A percentile compares a stretch with the other conserved stretches of the same genome.
Evolutionary conservation across 2,329 filamentous ascomycete species (phyloP).

Genomic region (Arthrobotrys musiformis): DNA sequence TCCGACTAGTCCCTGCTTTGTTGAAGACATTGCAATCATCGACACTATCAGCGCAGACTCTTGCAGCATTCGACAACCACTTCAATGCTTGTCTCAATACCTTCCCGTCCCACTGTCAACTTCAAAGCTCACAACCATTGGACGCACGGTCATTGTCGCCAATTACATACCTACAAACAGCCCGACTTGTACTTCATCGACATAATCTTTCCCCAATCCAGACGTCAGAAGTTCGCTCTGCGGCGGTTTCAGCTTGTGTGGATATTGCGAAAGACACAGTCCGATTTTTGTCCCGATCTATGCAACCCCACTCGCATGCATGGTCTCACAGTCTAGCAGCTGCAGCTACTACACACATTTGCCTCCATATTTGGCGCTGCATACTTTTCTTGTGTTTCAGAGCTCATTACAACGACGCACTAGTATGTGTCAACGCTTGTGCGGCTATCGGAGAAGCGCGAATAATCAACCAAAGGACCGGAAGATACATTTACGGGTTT

Average conservation of each 20-base stretch:
- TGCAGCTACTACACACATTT: slow-evolving; percentile 78
- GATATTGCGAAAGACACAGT: slow-evolving; percentile 81
- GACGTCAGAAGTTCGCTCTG: slow-evolving; percentile 72
- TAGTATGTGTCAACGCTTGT: slow-evolving; percentile 77
- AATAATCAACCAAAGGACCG: slow-evolving; percentile 79
- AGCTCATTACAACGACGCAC: slow-evolving; percentile 77
- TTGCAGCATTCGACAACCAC: slow-evolving; percentile 83
- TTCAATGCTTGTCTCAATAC: slow-evolving; percentile 78
- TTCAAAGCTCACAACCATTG: slow-evolving; percentile 73
- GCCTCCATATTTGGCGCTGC: slow-evolving; percentile 87
- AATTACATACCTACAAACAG: slow-evolving; percentile 80
- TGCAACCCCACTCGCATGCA: slow-evolving; percentile 65
- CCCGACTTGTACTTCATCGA: slow-evolving; percentile 84
- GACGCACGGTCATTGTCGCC: slow-evolving; percentile 80
- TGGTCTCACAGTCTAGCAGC: slow-evolving; percentile 72
- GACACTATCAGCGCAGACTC: slow-evolving; percentile 72
- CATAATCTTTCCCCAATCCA: slow-evolving; percentile 84
- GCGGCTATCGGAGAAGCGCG: slow-evolving; percentile 76
- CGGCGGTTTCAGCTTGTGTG: slow-evolving; percentile 81
- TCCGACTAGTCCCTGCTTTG: slow-evolving; percentile 79
- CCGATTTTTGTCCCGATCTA: slow-evolving; percentile 75
- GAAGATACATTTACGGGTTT: slow-evolving; percentile 85
- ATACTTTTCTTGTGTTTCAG: slow-evolving; percentile 81
- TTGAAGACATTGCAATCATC: slow-evolving; percentile 76
- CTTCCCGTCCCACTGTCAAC: slow-evolving; percentile 80